Base-by-base conservation (phyloP, 306 rosid genomes). In the Prunus kanzakura region DNA sequence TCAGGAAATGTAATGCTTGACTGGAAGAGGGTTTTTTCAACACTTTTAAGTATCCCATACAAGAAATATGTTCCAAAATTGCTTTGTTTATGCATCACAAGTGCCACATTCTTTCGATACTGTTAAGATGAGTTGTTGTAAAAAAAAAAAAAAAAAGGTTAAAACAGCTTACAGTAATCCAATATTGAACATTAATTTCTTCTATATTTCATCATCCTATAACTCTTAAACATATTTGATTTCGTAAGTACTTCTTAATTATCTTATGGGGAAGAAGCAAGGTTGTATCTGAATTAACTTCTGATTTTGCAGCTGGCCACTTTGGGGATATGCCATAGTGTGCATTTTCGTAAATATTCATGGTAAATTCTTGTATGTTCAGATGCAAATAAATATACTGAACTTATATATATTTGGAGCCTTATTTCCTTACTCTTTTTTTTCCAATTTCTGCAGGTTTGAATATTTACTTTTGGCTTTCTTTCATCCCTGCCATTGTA, bases 401-500 rank as follows among this genome's bases (percentile, higher is more conserved):
- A 6, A 13, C 11, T 5, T 69, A 1, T 61, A 4, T 23, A 2
- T 11, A 23, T 43, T n/a, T 65, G 51, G 22, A 38, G 63, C 50
- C 77, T 23, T 75, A 78, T 64, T 81, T 87, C 57, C 72, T 79
- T 25, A 63, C 51, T 56, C 1, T 38, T 4, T 38, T 60, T 14
- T 81, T 82, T 61, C 22, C 45, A 67, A 74, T 83, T 79, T 20
- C 70, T 85, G 72, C 89, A 92, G 98, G 98, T 76, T 79, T 90
- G 72, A 86, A 95, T 76, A 88, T 92, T 78, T 95, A 95, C 89
- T 90, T 95, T 86, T 95, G 98, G 98, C 85, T 95, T 79, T 95
- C 97, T 72, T 95, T 95, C 80, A 92, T 95, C 84, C 98, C 98
- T 47, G 97, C 91, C 71, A 84, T 91, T 80, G 97, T 95, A 89